phyloP scores from a whole-genome alignment of 2,329 filamentous ascomycete genomes.

The Phialophora chinensis region DNA sequence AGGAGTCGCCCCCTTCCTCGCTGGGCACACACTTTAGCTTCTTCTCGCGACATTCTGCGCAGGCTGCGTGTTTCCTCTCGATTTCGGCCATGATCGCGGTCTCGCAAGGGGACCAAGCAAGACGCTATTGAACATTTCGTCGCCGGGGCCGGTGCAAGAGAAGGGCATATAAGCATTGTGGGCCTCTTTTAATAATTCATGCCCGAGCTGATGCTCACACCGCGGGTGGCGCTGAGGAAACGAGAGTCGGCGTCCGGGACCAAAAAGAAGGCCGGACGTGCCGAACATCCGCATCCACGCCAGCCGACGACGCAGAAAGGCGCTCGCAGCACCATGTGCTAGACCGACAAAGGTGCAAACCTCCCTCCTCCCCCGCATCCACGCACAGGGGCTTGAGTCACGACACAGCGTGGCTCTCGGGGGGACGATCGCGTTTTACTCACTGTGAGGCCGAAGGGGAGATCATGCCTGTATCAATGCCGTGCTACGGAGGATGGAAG shows the following conservation, averaged over 20 bases:
- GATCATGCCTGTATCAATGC: neutral
- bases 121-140: neutral
- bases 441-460: neutral
- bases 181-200: neutral
- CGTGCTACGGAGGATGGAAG: neutral
- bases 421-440: neutral
- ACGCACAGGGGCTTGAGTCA: neutral
- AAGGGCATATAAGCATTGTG: conserved; percentile 8
- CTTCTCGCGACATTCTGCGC: conserved; percentile 29
- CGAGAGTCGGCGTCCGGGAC: neutral
- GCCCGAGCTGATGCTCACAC: neutral
- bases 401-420: neutral
- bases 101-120: neutral
- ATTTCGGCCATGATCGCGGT: conserved; percentile 14
- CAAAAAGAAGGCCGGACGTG: neutral
- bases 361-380: neutral
- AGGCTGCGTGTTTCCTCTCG: conserved; percentile 28
- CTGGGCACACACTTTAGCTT: conserved; percentile 28
- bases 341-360: neutral
- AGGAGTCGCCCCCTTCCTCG: conserved; percentile 16
- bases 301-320: neutral
- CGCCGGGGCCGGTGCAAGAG: conserved; percentile 11
- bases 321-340: neutral
- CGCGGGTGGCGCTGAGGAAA: neutral
- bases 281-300: neutral